Base-by-base conservation (phyloP, 108 stramenopile genomes). In the Chaetoceros muelleri region DNA sequence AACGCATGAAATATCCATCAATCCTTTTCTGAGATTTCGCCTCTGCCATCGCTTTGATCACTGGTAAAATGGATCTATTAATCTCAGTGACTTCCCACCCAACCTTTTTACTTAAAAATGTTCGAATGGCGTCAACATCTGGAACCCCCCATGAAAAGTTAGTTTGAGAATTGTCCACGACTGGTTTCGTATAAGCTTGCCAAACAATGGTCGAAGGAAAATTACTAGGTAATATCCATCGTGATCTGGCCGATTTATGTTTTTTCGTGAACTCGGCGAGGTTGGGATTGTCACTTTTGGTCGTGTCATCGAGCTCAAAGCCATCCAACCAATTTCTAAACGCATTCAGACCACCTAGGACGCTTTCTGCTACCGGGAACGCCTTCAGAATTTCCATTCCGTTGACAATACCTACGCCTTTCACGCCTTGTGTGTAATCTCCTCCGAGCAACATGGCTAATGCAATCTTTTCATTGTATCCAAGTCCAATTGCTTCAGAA, bases 361-460 rank as follows among this genome's bases (percentile, higher is more conserved):
- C 53, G 53, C 72, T 68, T 2, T 54, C 40, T 16, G 73, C 64
- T 2, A 82, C 72, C 55, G 84, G 75, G 64, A 96, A 96, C 1
- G 82, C 89, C 31, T 86, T 68, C 0, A 95, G 40, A 27, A 99
- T 79, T 75, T 99, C 99, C 92, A 96, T 96, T 13, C 93, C 96
- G 56, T 98, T 99, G 19, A 99, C 99, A 50, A 98, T 94, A 2
- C 99, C 99, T 0, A 99, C 95, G 5, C 93, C 92, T 45, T 86
- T 82, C 20, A 99, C 87, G n/a, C 97, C 99, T 47, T 94, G 85
- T 16, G 95, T 97, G 65, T 99, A 99, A 61, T 99, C 99, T 34
- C 91, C 85, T 19, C 99, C 99, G 16, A 99, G 64, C 7, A 99
- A 63, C 81, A 98, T 87, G 17, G 99, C 97, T 21, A 97, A 57